Base-by-base conservation (phyloP, 257 asterid genomes). In the Rubia yunnanensis region DNA sequence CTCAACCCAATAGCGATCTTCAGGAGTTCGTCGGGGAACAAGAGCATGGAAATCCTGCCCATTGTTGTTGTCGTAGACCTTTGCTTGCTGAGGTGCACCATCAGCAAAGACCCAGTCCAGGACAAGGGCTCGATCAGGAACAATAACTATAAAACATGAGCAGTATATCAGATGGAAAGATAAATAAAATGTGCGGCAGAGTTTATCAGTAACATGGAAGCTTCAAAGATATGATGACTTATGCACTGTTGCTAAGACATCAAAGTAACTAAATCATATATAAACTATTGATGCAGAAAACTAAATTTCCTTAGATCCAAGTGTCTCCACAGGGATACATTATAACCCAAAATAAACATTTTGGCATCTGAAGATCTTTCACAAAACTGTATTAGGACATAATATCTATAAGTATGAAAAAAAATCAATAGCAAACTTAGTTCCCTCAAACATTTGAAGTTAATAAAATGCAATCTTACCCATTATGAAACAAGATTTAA, bases 21-120 rank as follows among this genome's bases (percentile, higher is more conserved):
- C 84, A 6, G 82, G 77, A 41, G 76, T 61, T 60, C 86, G 68
- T 54, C 71, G 75, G 65, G 95, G 82, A 69, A 90, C 87, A 76
- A 88, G 75, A 72, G 95, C 92, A 76, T 85, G 97, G 74, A 86
- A 94, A 82, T 90, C 99, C 77, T 75, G 80, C 68, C 41, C 50
- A 65, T 30, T 46, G 73, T 94, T 90, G 82, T 90, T 90, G 81
- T 94, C 98, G 66, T 77, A 94, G 70, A 80, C 59, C 71, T 26
- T 68, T 66, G 92, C 97, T 68, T 75, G 73, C 69, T 85, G 73
- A 24, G 99, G 96, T 69, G 95, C 88, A 64, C 99, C 96, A 73
- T 94, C 94, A 77, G 97, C 95, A 60, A 94, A 81, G 73, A 94
- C 99, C 97, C 97, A 94, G 81, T 90, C 88, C 89, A 94, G 75